Evolutionary conservation across 2,329 filamentous ascomycete genomes (phyloP), one percentile per base, ranked within the genome.

Genomic region (Nannizziopsis barbatae): DNA sequence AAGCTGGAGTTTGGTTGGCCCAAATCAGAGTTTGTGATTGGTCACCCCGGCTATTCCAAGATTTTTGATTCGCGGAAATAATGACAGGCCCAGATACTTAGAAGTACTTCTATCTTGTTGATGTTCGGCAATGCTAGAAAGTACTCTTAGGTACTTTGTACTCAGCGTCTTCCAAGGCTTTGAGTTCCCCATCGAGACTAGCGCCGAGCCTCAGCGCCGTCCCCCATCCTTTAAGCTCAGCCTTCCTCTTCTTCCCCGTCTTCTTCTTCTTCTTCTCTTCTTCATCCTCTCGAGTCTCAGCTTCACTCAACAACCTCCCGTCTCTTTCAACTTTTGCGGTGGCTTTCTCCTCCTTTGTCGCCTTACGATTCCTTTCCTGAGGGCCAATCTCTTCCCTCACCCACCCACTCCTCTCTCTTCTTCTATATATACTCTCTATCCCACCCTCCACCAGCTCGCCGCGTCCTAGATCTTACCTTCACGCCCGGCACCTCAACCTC

Each of bases 201-300:
- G 46, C 32, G 17, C 39, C 39, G 41, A 33, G 11, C 27, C 31
- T 43, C 22, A 27, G 22, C 22, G 22, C 22, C 22, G 22, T 27
- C 22, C 41, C 44, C 36, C 38, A 36, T 42, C 42, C 36, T 51
- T 14, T 46, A 27, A 27, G 46, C 45, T 45, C 43, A 45, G 43
- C 43, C 43, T 50, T 45, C 40, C 45, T 42, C 36, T 55, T 52
- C 50, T 53, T 50, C 46, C 40, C 50, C 45, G 49, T 49, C 42
- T 48, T 47, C 40, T 38, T 44, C 43, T 51, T 47, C 33, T 52
- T 50, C 49, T 50, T 52, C 47, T 51, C 44, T 52, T 50, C 38
- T 40, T 47, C 46, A 45, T 56, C 52, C 55, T 54, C 52, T 45
- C 42, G 49, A 42, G 42, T 46, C 38, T 51, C 14, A 27, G 36